Base-by-base conservation (phyloP, 1,139 yeast genomes). In the Pichia sp. region DNA sequence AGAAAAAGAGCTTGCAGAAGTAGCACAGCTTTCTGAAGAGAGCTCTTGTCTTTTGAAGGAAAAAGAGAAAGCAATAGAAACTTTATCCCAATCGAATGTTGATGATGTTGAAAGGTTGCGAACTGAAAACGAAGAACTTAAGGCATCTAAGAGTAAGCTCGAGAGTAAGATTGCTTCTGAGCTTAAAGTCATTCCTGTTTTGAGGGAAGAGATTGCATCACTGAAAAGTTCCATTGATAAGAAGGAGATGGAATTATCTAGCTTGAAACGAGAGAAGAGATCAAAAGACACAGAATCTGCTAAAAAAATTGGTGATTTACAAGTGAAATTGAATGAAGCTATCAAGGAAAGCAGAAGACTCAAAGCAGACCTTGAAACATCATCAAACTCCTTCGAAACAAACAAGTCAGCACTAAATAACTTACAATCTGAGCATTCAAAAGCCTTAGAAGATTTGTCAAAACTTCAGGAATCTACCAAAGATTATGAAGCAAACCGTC, bases 141-240 rank as follows among this genome's bases (percentile, higher is more conserved):
- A 11, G 7, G 51, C 48, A 5, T 26, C 48, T 2, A 47, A 49
- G 2, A 30, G 23, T 4, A 54, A 51, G n/a, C 19, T 58, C 15
- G 51, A 59, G 15, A 26, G n/a, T 23, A 48, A 52, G 11, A 36
- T 53, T 15, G 45, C 51, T 29, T 47, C 52, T 8, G 66, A 79
- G 5, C 72, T 71, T 45, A 59, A 61, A 10, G 74, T 75, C 49
- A 68, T 74, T 52, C 71, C 69, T 40, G 68, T 66, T 45, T 66
- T 73, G 54, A 65, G 67, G 47, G 70, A 66, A 2, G 70, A 74
- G 30, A 72, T 78, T 53, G 64, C 66, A 46, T 65, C 66, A 31
- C 64, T 74, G 4, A 55, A 59, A 13, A 32, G 48, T 3, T 45
- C 56, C 70, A 68, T 53, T 61, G 65, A 50, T 60, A 64, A 57